Evolutionary conservation across 805 yeast species (phyloP), one percentile per base, ranked within the genome.

Genomic region (baker's yeast (Saccharomyces cerevisiae)): DNA sequence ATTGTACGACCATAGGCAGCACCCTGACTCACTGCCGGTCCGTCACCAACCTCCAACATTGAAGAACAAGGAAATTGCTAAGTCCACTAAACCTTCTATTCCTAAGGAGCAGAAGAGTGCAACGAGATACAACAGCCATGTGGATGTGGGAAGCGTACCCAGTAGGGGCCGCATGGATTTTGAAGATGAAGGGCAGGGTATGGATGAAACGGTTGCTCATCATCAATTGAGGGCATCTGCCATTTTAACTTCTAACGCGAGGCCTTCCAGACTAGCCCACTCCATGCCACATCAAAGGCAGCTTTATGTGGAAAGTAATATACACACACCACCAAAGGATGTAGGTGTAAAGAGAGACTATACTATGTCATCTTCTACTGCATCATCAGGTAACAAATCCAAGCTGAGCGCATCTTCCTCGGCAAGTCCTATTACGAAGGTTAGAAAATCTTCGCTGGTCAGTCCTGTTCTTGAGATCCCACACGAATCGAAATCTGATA

Each of bases 1-100:
- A 51, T 64, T 78, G 36, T 69, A 76, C 57, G 82, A 78, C 61
- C 82, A 78, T 60, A 73, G 82, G 55, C 70, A 73, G 59, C 80
- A 78, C 58, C 72, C 77, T 3, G 77, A 74, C 55, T 65, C 76
- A 27, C 54, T 72, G 24, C 75, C 76, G 2, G 63, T 70, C 13
- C 70, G 75, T 55, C 61, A 57, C 21, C 65, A 64, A 11, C 36
- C 43, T 2, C 43, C 43, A 1, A 5, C 24, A 17, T 36, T 36
- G n/a, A 46, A 32, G n/a, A 22, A 24, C 14, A 13, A 29, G 28
- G 51, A 49, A 22, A 27, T 24, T n/a, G 48, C 28, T 14, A n/a
- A 46, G 17, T 10, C n/a, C 50, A 14, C 47, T 8, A 24, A 28
- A n/a, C 24, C 6, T 41, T 1, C 30, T 24, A 49, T 26, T 27